Conservation (phyloP, 2,329 filamentous ascomycete genomes). For the Nemania diffusa region DNA sequence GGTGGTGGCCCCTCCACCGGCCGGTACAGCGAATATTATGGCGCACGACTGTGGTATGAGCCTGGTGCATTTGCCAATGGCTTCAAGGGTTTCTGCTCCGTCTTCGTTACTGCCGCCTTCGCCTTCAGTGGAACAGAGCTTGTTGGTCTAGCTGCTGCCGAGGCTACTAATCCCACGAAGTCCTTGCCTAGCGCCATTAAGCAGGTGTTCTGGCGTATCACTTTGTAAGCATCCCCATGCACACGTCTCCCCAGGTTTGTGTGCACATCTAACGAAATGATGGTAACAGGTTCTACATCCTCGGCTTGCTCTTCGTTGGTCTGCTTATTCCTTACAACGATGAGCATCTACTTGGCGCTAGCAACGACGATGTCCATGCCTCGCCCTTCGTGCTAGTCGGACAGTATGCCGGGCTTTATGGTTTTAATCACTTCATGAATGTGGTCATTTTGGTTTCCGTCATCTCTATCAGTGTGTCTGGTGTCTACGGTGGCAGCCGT, state of each 20-base stretch:
- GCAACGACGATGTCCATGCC: slow-evolving; percentile 57
- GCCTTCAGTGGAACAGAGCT: slow-evolving; percentile 78
- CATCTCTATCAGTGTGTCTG: slow-evolving; percentile 67
- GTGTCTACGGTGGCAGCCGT: slow-evolving; percentile 68
- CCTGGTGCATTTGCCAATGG: slow-evolving; percentile 73
- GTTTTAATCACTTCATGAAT: slow-evolving; percentile 68
- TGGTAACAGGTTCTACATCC: slow-evolving; percentile 58
- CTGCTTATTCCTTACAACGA: slow-evolving; percentile 61
- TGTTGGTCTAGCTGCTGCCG: slow-evolving; percentile 78
- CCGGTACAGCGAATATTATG: slow-evolving; percentile 58
- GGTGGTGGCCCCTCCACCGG: slow-evolving; percentile 68
- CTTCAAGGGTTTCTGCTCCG: slow-evolving; percentile 78
- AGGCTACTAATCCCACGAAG: slow-evolving; percentile 75
- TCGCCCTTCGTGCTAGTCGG: slow-evolving; percentile 70
- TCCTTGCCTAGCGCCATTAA: slow-evolving; percentile 84
- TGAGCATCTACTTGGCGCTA: slow-evolving; percentile 57
- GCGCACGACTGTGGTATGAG: slow-evolving; percentile 61
- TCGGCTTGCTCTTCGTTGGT: slow-evolving; percentile 63
- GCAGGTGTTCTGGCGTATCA: slow-evolving; percentile 74
- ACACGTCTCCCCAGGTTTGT: neutral
- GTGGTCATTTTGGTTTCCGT: slow-evolving; percentile 68
- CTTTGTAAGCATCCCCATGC: slow-evolving; percentile 49
- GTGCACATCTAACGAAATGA: slow-evolving; percentile 21
- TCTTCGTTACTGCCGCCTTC: slow-evolving; percentile 79
- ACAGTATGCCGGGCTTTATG: slow-evolving; percentile 61